Conservation (phyloP, 495 filamentous ascomycete species). For the Hyaloscypha hepaticicola region DNA sequence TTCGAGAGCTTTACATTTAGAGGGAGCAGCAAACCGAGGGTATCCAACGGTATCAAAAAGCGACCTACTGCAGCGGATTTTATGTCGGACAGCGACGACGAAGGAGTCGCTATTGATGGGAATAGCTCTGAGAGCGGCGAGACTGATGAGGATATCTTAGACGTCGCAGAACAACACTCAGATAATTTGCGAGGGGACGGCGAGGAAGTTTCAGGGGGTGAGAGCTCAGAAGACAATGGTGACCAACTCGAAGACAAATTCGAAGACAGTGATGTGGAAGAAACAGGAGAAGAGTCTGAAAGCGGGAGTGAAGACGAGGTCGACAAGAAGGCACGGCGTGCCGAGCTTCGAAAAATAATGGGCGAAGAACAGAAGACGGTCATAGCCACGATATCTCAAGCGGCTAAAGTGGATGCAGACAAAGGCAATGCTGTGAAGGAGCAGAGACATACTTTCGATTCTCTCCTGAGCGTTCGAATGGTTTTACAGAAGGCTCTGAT, state of each 20-base stretch:
- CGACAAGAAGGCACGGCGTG: constrained; percentile 45
- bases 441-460: constrained; percentile 82
- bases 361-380: constrained; percentile 68
- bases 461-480: constrained; percentile 82
- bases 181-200: constrained; percentile 31
- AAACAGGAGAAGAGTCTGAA: constrained; percentile 36
- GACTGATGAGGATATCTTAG: constrained; percentile 33
- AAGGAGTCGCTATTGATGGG: constrained; percentile 31
- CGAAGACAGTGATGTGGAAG: constrained; percentile 36
- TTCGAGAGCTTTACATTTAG: constrained; percentile 53
- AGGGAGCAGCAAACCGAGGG: constrained; percentile 49
- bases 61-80: constrained; percentile 50
- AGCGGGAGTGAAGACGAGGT: constrained; percentile 39
- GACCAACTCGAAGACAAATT: constrained; percentile 36
- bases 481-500: constrained; percentile 87
- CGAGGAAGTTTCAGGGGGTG: constrained; percentile 30
- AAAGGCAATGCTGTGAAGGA: constrained; percentile 84
- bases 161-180: constrained; percentile 29
- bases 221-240: constrained; percentile 29
- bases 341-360: constrained; percentile 67
- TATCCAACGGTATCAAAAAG: constrained; percentile 30
- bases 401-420: constrained; percentile 71
- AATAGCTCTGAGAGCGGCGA: constrained; percentile 29
- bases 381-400: constrained; percentile 65
- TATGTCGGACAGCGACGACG: constrained; percentile 47